Percentiles rank a stretch among this genome's conserved stretches.
Conservation (phyloP, 768 basidiomycete genomes). For the Russula abietina region DNA sequence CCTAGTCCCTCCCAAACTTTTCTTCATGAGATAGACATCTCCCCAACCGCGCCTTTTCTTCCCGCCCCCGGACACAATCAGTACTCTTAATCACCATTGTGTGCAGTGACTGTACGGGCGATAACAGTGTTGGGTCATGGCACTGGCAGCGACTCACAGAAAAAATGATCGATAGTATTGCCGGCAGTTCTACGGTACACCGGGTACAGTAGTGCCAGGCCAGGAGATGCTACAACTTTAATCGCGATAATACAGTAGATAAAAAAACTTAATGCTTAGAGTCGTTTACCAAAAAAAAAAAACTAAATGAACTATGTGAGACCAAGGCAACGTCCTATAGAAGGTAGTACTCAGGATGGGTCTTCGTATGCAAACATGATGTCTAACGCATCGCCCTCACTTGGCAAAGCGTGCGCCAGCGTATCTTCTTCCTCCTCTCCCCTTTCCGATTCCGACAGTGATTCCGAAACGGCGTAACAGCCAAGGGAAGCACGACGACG, state of each 20-base stretch:
- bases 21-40: too few relatives aligned
- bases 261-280: not conserved
- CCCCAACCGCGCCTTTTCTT: too few relatives aligned
- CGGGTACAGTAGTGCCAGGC: not conserved
- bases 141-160: too few relatives aligned
- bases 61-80: too few relatives aligned
- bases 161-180: too few relatives aligned
- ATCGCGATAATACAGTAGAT: not conserved
- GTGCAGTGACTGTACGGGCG: too few relatives aligned
- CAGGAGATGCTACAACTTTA: not conserved
- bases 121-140: too few relatives aligned
- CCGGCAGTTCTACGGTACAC: too few relatives aligned
- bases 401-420: not conserved
- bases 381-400: slow-evolving; percentile 19
- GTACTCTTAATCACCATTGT: too few relatives aligned
- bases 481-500: slow-evolving; percentile 6
- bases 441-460: not conserved
- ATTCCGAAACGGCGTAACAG: not conserved
- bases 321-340: not conserved
- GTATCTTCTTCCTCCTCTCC: not conserved
- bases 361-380: slow-evolving; percentile 20
- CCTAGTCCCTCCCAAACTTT: too few relatives aligned
- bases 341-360: not conserved
- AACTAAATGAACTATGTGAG: too few relatives aligned
- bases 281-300: too few relatives aligned